Percentiles rank a stretch among this genome's conserved stretches.
These are phyloP conservation scores for Populus davidiana DNA, from an alignment of 345 rosid species.

Conservation along the genomic window DNA sequence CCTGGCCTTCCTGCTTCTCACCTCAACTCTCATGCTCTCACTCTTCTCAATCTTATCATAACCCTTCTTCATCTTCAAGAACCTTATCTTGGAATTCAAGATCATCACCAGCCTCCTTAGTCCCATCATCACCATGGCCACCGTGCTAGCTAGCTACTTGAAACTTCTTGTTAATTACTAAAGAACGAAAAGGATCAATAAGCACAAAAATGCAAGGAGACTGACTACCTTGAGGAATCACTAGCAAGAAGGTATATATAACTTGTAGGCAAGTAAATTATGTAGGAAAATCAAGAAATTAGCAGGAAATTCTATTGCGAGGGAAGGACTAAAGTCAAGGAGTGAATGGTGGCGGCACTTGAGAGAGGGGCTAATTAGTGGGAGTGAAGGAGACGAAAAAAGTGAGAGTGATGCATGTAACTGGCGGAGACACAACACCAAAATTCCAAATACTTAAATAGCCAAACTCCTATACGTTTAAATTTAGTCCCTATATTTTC, in stretches of 20 bases:
- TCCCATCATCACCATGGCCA: constrained; percentile 50
- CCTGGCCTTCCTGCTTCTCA: constrained; percentile 75
- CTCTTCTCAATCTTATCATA: constrained; percentile 88
- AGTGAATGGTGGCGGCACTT: background rate
- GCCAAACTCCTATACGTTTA: no score
- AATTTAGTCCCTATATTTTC: no score
- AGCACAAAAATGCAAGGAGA: background rate
- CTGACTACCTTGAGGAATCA: background rate
- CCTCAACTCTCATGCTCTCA: constrained; percentile 90
- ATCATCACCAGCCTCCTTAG: constrained; percentile 47
- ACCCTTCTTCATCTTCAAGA: constrained; percentile 51
- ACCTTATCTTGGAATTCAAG: constrained; percentile 67
- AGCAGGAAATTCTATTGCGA: background rate
- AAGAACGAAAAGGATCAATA: background rate
- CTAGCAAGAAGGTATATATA: background rate
- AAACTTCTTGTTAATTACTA: background rate
- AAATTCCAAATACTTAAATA: no score
- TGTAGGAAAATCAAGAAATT: background rate
- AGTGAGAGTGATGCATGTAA: constrained; percentile 1
- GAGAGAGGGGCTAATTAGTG: background rate
- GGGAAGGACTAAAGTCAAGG: background rate
- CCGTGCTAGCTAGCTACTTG: background rate
- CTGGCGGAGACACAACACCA: background rate
- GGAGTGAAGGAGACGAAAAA: constrained; percentile 5
- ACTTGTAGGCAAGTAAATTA: no score